Base-by-base conservation (phyloP, 2,329 filamentous ascomycete genomes). In the Microdochium bolleyi region DNA sequence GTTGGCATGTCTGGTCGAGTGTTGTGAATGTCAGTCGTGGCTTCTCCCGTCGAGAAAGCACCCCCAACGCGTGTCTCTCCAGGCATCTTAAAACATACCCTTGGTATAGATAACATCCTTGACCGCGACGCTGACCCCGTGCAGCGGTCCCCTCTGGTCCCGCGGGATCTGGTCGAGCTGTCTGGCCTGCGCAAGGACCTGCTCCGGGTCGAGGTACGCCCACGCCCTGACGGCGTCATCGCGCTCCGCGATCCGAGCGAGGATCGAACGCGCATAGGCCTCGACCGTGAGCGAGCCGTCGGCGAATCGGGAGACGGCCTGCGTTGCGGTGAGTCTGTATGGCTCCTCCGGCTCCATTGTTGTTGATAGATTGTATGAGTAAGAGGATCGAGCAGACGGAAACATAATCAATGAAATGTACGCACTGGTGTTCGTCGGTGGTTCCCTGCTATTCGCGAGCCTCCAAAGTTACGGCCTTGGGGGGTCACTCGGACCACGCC, bases 41-140 rank as follows among this genome's bases (percentile, higher is more conserved):
- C n/a, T n/a, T n/a, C n/a, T n/a, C n/a, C n/a, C n/a, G n/a, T n/a
- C n/a, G n/a, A n/a, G n/a, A n/a, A n/a, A n/a, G n/a, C n/a, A n/a
- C n/a, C n/a, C n/a, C n/a, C n/a, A n/a, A n/a, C n/a, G n/a, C n/a
- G n/a, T n/a, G n/a, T n/a, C n/a, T n/a, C n/a, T n/a, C n/a, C n/a
- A n/a, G n/a, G n/a, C n/a, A n/a, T n/a, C n/a, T n/a, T n/a, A n/a
- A 9, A 38, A 48, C 30, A 4, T 54, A 73, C 73, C 73, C 64
- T 75, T 76, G 0, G 73, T 80, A 56, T 69, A 72, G 54, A 80
- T 78, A 1, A 81, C 71, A 69, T 82, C 79, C 57, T 82, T 82
- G 1, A 82, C 69, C 2, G 71, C 78, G 19, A 82, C 63, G 1
- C 75, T 71, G 2, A 82, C 62, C 1, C 79, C 79, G 60, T 81